These are phyloP conservation scores for Saturnispora mendoncae DNA, from an alignment of 805 yeast species.

Conservation along the genomic window DNA sequence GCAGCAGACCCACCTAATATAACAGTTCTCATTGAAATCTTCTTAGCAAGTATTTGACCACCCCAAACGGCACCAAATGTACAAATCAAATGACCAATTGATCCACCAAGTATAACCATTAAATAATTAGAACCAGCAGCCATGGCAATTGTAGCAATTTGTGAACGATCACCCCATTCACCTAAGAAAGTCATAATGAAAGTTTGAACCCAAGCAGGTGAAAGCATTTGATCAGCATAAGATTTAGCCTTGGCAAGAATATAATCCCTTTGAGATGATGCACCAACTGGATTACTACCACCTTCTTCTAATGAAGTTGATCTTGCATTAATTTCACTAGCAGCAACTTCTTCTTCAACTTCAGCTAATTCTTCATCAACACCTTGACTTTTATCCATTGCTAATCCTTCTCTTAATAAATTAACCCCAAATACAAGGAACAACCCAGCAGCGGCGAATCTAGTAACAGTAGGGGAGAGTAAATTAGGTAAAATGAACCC, in stretches of 20 bases:
- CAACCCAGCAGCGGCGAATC: slow-evolving; percentile 68
- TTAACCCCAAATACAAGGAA: slow-evolving; percentile 78
- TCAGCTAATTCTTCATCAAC: slow-evolving; percentile 95
- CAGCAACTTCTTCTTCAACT: slow-evolving; percentile 87
- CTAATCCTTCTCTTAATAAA: slow-evolving; percentile 70
- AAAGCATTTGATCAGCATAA: slow-evolving; percentile 54
- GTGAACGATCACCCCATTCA: slow-evolving; percentile 99
- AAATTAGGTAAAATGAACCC: slow-evolving; percentile 88
- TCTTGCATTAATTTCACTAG: slow-evolving; percentile 43
- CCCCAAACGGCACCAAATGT: slow-evolving; percentile 89
- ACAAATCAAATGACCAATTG: slow-evolving; percentile 82
- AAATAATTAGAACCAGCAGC: slow-evolving; percentile 94
- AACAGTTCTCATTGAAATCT: slow-evolving; percentile 83
- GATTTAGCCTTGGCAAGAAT: slow-evolving; percentile 35
- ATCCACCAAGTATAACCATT: slow-evolving; percentile 82
- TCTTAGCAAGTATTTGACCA: slow-evolving; percentile 82
- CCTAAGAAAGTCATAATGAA: slow-evolving; percentile 94
- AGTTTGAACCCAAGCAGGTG: slow-evolving; percentile 91
- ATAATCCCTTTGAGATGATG: slow-evolving; percentile 1
- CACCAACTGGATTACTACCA: too few relatives aligned
- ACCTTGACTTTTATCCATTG: slow-evolving; percentile 73
- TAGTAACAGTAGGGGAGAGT: slow-evolving; percentile 71
- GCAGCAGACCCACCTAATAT: slow-evolving; percentile 87
- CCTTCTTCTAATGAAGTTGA: slow-evolving; percentile 58
- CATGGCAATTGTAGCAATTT: slow-evolving; percentile 96